Percentiles rank a stretch among this genome's conserved stretches.
Conservation (phyloP, 345 rosid genomes). For the Hirschfeldia incana region DNA sequence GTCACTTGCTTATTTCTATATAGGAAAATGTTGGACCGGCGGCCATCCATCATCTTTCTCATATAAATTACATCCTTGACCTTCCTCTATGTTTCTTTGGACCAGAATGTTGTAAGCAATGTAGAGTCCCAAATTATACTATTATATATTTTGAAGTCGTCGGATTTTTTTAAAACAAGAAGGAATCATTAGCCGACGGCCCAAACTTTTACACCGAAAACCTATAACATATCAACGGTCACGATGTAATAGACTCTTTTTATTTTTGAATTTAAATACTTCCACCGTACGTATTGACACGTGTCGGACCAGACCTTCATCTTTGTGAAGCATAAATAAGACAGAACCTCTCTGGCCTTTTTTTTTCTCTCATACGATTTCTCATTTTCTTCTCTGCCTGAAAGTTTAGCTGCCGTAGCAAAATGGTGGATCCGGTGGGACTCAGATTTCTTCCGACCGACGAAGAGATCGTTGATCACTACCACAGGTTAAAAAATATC, state of each 20-base stretch:
- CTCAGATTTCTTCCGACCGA: conserved; percentile 51
- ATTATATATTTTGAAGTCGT: neutral
- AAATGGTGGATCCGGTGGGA: conserved; percentile 30
- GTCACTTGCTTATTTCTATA: neutral
- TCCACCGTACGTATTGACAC: neutral
- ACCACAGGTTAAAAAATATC: conserved; percentile 37
- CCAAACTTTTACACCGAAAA: neutral
- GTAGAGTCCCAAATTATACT: neutral
- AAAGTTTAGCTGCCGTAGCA: neutral
- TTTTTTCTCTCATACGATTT: neutral
- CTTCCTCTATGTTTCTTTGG: neutral
- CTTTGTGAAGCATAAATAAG: neutral
- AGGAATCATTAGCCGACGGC: neutral
- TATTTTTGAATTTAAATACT: no score
- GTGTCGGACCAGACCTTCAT: neutral
- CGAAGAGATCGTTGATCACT: conserved; percentile 42
- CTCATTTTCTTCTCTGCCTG: neutral
- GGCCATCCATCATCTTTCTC: neutral
- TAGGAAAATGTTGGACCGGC: neutral
- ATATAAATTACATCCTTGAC: neutral
- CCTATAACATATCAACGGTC: neutral
- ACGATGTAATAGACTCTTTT: neutral
- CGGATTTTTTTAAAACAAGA: neutral
- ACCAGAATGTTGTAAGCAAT: neutral
- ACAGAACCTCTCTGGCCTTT: neutral